These are phyloP conservation scores for Talaromyces pinophilus DNA, from an alignment of 2,329 filamentous ascomycete genomes.

Conservation along the genomic window DNA sequence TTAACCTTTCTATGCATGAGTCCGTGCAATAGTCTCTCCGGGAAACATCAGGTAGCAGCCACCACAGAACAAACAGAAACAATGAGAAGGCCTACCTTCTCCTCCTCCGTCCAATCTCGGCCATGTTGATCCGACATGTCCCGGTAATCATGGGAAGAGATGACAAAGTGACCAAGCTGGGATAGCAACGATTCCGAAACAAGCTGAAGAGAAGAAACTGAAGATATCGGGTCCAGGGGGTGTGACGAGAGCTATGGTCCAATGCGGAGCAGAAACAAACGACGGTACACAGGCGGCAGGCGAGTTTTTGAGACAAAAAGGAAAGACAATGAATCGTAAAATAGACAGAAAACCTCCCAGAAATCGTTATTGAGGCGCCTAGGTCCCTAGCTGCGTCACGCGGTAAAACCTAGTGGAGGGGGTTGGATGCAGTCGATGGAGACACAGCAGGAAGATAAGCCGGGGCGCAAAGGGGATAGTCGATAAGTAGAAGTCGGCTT, in stretches of 20 bases:
- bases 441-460: constrained; percentile 20
- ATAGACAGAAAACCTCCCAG: constrained; percentile 36
- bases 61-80: not conserved
- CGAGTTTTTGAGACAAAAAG: constrained; percentile 23
- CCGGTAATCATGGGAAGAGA: constrained; percentile 38
- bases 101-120: constrained; percentile 48
- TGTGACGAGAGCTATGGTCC: constrained; percentile 4
- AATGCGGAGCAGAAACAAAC: constrained; percentile 20
- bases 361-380: constrained; percentile 31
- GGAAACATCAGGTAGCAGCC: not conserved
- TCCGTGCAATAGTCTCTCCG: not conserved
- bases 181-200: not conserved
- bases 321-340: constrained; percentile 26
- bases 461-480: constrained; percentile 17
- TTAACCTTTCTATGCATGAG: not conserved
- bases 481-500: constrained; percentile 13
- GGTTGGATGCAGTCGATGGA: constrained; percentile 13
- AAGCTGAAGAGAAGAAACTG: not conserved
- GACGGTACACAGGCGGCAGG: constrained; percentile 22
- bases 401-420: constrained; percentile 25
- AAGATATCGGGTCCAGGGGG: not conserved
- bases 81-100: constrained; percentile 41
- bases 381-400: constrained; percentile 28
- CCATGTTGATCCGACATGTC: constrained; percentile 49
- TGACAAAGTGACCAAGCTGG: not conserved